Conservation (phyloP, 2,329 filamentous ascomycete genomes). For the Dryadomyces quercus-mongolicae region DNA sequence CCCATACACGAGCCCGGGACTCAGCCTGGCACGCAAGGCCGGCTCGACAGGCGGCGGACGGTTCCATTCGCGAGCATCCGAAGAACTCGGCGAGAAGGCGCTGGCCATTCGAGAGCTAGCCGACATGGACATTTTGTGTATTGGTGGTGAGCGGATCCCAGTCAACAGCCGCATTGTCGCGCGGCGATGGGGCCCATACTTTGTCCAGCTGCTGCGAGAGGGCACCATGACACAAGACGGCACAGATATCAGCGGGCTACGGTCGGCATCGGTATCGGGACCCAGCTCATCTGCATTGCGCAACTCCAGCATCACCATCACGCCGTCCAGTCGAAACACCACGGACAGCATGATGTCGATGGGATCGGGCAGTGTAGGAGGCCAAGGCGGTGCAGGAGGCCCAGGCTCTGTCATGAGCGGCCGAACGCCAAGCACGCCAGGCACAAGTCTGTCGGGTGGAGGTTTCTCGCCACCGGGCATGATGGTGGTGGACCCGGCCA, state of each 20-base stretch:
- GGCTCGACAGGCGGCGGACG: slow-evolving; percentile 63
- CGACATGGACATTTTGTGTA: slow-evolving; percentile 93
- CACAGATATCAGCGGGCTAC: slow-evolving; percentile 62
- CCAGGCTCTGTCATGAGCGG: background rate
- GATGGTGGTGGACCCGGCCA: slow-evolving; percentile 25
- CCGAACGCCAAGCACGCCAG: slow-evolving; percentile 31
- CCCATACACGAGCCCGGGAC: slow-evolving; percentile 46
- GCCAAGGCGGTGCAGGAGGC: slow-evolving; percentile 18
- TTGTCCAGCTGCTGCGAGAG: slow-evolving; percentile 81
- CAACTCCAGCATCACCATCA: slow-evolving; percentile 79
- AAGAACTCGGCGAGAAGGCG: slow-evolving; percentile 74
- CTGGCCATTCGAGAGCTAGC: slow-evolving; percentile 71
- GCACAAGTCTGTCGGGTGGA: slow-evolving; percentile 29
- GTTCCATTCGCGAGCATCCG: slow-evolving; percentile 62
- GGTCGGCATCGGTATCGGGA: slow-evolving; percentile 45
- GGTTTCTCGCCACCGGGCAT: slow-evolving; percentile 18
- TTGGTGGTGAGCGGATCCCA: slow-evolving; percentile 81
- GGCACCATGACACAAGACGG: slow-evolving; percentile 61
- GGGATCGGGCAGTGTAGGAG: slow-evolving; percentile 20
- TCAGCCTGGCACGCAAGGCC: slow-evolving; percentile 46
- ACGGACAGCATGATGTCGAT: slow-evolving; percentile 35
- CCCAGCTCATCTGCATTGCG: slow-evolving; percentile 37
- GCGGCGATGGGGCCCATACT: slow-evolving; percentile 88
- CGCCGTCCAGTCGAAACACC: slow-evolving; percentile 46
- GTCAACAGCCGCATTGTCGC: slow-evolving; percentile 86